phyloP scores from a whole-genome alignment of 305 asterid genomes.

The Stenogyne calaminthoides region DNA sequence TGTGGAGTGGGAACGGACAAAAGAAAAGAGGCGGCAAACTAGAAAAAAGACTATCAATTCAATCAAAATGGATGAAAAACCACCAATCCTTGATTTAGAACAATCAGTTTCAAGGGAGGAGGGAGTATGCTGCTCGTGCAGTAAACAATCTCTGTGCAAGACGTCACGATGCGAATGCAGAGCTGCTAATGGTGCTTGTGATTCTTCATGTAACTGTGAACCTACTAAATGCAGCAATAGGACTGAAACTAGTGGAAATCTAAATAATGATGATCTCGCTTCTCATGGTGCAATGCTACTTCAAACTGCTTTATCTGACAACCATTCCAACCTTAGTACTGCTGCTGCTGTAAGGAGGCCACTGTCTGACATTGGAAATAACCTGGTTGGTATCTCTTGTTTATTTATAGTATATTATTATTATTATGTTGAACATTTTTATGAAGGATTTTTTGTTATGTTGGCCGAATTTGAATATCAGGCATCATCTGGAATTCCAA shows the following conservation, averaged over 20 bases:
- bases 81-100: constrained; percentile 21
- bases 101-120: constrained; percentile 18
- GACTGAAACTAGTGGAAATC: constrained; percentile 16
- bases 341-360: constrained; percentile 63
- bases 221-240: constrained; percentile 67
- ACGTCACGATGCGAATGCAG: constrained; percentile 81
- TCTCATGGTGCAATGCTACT: constrained; percentile 86
- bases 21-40: constrained; percentile 43
- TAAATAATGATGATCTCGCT: constrained; percentile 49
- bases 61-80: constrained; percentile 37
- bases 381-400: constrained; percentile 47
- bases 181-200: constrained; percentile 59
- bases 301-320: constrained; percentile 76
- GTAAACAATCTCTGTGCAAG: constrained; percentile 72
- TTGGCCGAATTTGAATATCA: neutral
- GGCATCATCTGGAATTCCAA: constrained; percentile 61
- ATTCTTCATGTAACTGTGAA: constrained; percentile 59
- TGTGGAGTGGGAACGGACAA: constrained; percentile 43
- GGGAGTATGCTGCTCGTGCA: constrained; percentile 71
- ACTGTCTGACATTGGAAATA: constrained; percentile 89
- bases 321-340: constrained; percentile 41
- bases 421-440: neutral
- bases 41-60: constrained; percentile 33
- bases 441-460: neutral
- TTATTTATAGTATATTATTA: neutral